Conservation (phyloP, 352 stramenopile genomes). For the Blastocystis sp. region DNA sequence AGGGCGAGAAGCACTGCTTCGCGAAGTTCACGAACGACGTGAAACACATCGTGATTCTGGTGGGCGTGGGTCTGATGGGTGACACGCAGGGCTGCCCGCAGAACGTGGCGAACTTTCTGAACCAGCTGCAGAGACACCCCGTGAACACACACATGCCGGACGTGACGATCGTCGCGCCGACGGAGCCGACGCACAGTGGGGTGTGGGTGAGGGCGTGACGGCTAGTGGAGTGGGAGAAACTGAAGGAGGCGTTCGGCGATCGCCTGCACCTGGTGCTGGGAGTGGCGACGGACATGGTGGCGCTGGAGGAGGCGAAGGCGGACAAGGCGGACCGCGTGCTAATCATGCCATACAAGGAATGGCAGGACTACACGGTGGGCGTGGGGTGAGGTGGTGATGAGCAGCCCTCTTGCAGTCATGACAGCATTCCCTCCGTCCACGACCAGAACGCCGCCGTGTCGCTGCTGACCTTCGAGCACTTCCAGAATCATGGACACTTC, state of each 20-base stretch:
- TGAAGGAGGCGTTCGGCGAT: neutral
- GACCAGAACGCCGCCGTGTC: constrained; percentile 14
- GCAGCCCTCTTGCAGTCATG: constrained; percentile 20
- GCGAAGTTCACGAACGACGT: constrained; percentile 12
- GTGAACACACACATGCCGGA: constrained; percentile 28
- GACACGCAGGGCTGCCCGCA: constrained; percentile 37
- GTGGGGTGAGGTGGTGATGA: neutral
- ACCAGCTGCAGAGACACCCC: neutral
- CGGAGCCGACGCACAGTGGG: neutral
- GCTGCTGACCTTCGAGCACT: constrained; percentile 33
- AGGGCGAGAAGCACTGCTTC: neutral
- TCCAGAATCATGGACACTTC: constrained; percentile 38
- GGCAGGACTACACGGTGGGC: constrained; percentile 44
- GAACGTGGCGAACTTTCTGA: constrained; percentile 20
- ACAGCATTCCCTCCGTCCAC: neutral
- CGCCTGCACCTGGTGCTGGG: constrained; percentile 19
- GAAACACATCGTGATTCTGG: constrained; percentile 18
- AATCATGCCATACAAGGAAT: constrained; percentile 42
- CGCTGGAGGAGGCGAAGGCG: neutral
- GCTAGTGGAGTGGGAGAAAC: constrained; percentile 11
- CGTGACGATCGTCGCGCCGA: constrained; percentile 27
- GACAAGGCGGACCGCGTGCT: constrained; percentile 40
- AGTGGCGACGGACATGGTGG: constrained; percentile 13
- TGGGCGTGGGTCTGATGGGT: neutral
- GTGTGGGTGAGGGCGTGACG: neutral